Conservation (phyloP, 768 basidiomycete species). For the Trametes cingulata region DNA sequence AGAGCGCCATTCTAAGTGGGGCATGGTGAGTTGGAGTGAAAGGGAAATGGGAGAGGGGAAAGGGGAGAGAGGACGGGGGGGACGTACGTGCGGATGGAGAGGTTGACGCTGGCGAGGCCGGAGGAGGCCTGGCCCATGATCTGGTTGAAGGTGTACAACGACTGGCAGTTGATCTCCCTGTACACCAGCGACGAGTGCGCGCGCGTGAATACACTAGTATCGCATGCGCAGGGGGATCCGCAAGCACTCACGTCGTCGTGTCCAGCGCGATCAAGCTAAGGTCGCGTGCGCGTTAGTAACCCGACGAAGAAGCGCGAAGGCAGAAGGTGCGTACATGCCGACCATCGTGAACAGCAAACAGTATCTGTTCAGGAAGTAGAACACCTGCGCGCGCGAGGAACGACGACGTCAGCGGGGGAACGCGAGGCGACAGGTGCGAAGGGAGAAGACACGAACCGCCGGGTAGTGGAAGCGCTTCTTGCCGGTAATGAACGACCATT, state of each 20-base stretch:
- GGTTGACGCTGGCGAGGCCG: constrained; percentile 49
- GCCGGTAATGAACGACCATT: constrained; percentile 42
- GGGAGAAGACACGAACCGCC: constrained; percentile 31
- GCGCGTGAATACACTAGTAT: too few relatives aligned
- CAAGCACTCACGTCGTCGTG: constrained; percentile 34
- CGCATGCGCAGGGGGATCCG: not conserved
- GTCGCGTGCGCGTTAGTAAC: not conserved
- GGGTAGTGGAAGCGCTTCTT: constrained; percentile 49
- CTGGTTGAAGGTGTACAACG: constrained; percentile 49
- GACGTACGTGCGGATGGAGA: constrained; percentile 46
- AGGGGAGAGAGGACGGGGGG: not conserved
- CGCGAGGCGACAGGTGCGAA: too few relatives aligned
- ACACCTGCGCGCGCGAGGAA: constrained; percentile 30
- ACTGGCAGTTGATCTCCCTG: constrained; percentile 45
- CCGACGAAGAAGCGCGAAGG: not conserved
- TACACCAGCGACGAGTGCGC: not conserved
- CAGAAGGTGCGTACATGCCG: constrained; percentile 40
- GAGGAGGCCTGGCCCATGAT: constrained; percentile 46
- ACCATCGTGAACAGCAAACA: constrained; percentile 45
- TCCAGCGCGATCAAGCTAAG: constrained; percentile 40
- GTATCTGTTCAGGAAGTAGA: constrained; percentile 50
- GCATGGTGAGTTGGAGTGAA: not conserved
- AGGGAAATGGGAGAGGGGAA: not conserved
- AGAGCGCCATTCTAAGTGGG: constrained; percentile 55
- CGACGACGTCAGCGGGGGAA: not conserved